Evolutionary conservation across 495 filamentous ascomycete species (phyloP).

Genomic region (Emericellopsis terricola): DNA sequence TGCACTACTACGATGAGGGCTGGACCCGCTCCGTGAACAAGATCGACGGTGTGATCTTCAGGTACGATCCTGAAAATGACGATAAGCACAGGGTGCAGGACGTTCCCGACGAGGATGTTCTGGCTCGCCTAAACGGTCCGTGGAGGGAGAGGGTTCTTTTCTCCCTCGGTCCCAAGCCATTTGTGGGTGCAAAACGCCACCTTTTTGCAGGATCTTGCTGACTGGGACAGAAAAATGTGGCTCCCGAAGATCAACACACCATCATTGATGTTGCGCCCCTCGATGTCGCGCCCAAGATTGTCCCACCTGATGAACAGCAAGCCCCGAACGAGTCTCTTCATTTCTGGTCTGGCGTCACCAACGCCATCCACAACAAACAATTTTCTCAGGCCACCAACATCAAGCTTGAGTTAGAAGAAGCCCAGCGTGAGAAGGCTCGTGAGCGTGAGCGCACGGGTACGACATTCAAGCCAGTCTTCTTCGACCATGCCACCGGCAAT

Average conservation of each 20-base stretch:
- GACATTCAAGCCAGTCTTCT: conserved; percentile 81
- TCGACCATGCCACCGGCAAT: conserved; percentile 54
- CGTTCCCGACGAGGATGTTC: conserved; percentile 63
- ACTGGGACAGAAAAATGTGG: conserved; percentile 17
- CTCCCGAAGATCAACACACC: conserved; percentile 42
- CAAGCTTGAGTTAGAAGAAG: conserved; percentile 85
- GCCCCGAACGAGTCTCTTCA: conserved; percentile 78
- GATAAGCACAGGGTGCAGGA: conserved; percentile 61
- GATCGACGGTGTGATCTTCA: conserved; percentile 80
- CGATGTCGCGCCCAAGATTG: conserved; percentile 50
- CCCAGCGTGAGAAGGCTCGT: conserved; percentile 68
- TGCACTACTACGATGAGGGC: conserved; percentile 84
- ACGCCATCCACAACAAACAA: conserved; percentile 71
- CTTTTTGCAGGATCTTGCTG: not conserved
- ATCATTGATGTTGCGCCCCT: conserved; percentile 78
- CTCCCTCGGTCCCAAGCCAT: conserved; percentile 29
- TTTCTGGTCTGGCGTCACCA: conserved; percentile 75
- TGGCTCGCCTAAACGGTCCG: conserved; percentile 66
- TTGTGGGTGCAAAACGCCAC: conserved; percentile 23
- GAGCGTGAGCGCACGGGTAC: conserved; percentile 46
- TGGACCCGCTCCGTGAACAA: conserved; percentile 88
- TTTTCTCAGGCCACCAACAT: conserved; percentile 67
- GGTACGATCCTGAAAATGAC: conserved; percentile 69
- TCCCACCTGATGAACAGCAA: conserved; percentile 60
- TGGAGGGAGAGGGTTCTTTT: conserved; percentile 50